These are phyloP conservation scores for Myriosclerotinia curreyana DNA, from an alignment of 2,329 filamentous ascomycete species.

Conservation along the genomic window DNA sequence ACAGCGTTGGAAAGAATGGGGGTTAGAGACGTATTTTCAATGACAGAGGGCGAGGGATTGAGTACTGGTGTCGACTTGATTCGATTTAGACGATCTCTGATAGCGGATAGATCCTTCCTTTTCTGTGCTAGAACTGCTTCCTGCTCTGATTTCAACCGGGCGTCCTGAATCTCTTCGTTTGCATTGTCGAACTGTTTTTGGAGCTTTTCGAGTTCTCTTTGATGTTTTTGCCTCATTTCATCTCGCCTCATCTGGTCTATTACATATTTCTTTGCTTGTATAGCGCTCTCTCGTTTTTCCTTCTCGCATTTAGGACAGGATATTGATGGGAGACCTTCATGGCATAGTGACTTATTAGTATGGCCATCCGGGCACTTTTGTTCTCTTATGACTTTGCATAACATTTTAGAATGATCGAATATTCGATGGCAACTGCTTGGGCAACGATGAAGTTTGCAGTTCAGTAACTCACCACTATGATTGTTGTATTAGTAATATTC, in stretches of 20 bases:
- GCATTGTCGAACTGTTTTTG: constrained; percentile 32
- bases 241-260: constrained; percentile 29
- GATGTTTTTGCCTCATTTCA: constrained; percentile 26
- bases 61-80: neutral
- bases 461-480: constrained; percentile 48
- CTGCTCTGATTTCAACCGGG: constrained; percentile 46
- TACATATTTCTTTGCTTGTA: constrained; percentile 41
- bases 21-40: neutral
- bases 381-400: constrained; percentile 45
- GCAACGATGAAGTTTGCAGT: constrained; percentile 60
- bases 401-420: constrained; percentile 52
- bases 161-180: constrained; percentile 43
- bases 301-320: constrained; percentile 51
- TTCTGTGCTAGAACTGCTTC: constrained; percentile 47
- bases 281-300: constrained; percentile 47
- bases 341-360: constrained; percentile 48
- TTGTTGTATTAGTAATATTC: constrained; percentile 22
- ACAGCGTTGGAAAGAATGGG: neutral
- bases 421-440: constrained; percentile 60
- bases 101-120: constrained; percentile 45
- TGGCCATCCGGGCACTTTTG: constrained; percentile 54
- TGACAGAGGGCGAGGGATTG: neutral
- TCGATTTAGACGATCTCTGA: constrained; percentile 40
- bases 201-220: constrained; percentile 28
- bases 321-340: constrained; percentile 32